A percentile compares a stretch with the other conserved stretches of the same genome.
Evolutionary conservation across 2,329 filamentous ascomycete genomes (phyloP).

Genomic region (Byssochlamys sp.): DNA sequence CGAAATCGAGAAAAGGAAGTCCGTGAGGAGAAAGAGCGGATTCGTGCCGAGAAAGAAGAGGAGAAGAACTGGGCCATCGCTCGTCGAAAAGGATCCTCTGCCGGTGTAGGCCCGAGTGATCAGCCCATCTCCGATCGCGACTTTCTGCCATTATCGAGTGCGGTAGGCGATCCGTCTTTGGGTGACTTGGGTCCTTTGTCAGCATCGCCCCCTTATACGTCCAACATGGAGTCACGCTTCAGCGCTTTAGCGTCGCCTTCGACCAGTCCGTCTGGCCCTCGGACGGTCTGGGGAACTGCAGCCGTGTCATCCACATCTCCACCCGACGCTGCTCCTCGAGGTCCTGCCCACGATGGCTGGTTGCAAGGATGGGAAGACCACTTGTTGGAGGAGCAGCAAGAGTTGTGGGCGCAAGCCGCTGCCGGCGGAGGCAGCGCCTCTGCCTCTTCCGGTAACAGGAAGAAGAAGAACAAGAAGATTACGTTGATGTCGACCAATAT

Average conservation of each 20-base stretch:
- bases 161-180: constrained; percentile 14
- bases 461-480: constrained; percentile 59
- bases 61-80: constrained; percentile 59
- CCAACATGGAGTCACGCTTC: constrained; percentile 26
- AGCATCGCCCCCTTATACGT: constrained; percentile 33
- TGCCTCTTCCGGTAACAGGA: constrained; percentile 25
- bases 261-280: constrained; percentile 64
- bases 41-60: constrained; percentile 72
- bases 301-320: constrained; percentile 53
- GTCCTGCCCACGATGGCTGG: constrained; percentile 65
- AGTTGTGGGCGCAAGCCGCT: constrained; percentile 42
- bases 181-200: constrained; percentile 26
- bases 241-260: constrained; percentile 62
- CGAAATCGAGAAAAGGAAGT: constrained; percentile 72
- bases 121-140: constrained; percentile 51
- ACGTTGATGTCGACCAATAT: constrained; percentile 59
- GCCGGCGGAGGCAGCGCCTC: constrained; percentile 13
- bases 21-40: constrained; percentile 74
- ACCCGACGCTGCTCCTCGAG: constrained; percentile 35
- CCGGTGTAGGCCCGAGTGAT: constrained; percentile 26
- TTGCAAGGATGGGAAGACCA: constrained; percentile 73
- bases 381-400: constrained; percentile 51
- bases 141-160: constrained; percentile 52
- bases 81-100: constrained; percentile 50
- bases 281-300: constrained; percentile 88